Conservation (phyloP, 1,284 basidiomycete species). For the Fomitopsis schrenkii region DNA sequence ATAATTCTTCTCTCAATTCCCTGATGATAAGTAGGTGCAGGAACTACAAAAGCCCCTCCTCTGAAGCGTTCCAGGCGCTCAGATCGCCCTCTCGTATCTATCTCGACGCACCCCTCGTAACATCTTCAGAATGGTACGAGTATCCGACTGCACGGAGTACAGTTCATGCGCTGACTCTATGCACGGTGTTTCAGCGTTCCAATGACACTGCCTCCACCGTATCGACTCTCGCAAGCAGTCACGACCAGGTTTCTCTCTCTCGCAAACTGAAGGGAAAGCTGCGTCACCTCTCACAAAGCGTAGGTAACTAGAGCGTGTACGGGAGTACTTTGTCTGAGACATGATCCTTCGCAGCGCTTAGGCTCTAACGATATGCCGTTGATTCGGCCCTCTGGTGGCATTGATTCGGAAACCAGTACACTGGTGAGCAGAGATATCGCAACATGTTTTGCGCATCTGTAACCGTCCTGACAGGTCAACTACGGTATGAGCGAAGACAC, state of each 20-base stretch:
- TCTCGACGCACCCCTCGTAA: background rate
- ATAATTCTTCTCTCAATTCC: background rate
- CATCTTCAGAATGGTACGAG: background rate
- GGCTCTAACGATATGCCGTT: background rate
- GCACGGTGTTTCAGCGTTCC: background rate
- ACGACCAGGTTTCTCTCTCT: background rate
- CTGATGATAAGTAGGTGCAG: background rate
- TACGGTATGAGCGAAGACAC: slow-evolving; percentile 1
- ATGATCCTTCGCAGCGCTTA: background rate
- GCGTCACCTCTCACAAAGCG: slow-evolving; percentile 1
- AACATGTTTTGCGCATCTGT: background rate
- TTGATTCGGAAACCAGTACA: slow-evolving; percentile 4
- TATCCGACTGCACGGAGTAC: background rate
- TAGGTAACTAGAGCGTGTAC: background rate
- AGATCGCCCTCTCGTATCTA: background rate
- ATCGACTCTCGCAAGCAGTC: background rate
- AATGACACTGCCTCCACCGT: background rate
- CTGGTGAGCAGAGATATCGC: background rate
- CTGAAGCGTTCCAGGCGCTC: background rate
- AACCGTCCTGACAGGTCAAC: slow-evolving; percentile 1
- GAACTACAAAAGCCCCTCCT: background rate
- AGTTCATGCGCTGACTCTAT: background rate
- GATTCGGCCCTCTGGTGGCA: background rate
- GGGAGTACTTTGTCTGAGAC: background rate
- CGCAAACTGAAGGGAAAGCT: slow-evolving; percentile 8